These are phyloP conservation scores for Trametes hirsuta DNA, from an alignment of 1,284 basidiomycete species.

Conservation along the genomic window DNA sequence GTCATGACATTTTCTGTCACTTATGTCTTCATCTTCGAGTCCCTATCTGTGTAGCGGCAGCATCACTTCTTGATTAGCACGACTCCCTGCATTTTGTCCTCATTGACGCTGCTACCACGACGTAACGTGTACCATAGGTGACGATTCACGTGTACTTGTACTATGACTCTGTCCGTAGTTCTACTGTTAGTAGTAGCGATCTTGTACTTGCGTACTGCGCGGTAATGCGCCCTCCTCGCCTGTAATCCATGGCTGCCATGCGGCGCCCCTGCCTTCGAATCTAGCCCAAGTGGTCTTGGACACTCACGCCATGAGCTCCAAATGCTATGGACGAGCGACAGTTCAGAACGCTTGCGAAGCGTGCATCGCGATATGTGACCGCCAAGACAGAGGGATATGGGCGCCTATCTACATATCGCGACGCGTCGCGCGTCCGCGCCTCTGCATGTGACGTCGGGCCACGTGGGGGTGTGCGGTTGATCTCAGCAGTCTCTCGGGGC, in stretches of 20 bases:
- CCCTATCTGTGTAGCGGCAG: neutral
- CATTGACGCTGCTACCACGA: neutral
- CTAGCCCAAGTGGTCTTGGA: too few relatives aligned
- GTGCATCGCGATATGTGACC: neutral
- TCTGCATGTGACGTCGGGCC: constrained; percentile 23
- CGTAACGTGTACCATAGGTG: constrained; percentile 2
- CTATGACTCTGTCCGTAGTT: neutral
- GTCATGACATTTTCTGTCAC: neutral
- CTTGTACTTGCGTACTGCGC: too few relatives aligned
- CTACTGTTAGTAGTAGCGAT: too few relatives aligned
- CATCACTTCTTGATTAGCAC: neutral
- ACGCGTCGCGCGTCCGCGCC: neutral
- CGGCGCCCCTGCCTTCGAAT: too few relatives aligned
- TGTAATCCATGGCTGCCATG: too few relatives aligned
- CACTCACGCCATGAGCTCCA: too few relatives aligned
- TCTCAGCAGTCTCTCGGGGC: constrained; percentile 9
- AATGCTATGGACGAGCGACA: too few relatives aligned
- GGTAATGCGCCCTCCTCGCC: too few relatives aligned
- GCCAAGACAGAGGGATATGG: too few relatives aligned
- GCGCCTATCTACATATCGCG: neutral
- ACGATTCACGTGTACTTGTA: neutral
- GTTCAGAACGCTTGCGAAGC: neutral
- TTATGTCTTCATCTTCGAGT: neutral
- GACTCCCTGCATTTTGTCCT: neutral
- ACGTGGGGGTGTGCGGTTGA: constrained; percentile 24